Base-by-base conservation (phyloP, 75 land plant species). In the Adiantum capillusveneris region DNA sequence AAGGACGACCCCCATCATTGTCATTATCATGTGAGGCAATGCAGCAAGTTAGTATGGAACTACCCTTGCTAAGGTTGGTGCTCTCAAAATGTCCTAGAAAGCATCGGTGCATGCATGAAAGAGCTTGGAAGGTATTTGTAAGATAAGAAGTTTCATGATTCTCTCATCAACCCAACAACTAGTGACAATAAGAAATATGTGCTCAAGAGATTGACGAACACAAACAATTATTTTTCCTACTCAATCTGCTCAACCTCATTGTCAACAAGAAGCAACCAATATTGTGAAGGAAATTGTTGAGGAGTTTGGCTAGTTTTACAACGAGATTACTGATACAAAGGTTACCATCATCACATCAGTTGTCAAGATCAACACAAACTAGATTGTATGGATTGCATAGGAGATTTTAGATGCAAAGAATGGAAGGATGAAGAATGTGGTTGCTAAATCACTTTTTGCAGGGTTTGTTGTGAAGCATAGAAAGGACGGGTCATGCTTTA, bases 401-500 rank as follows among this genome's bases (percentile, higher is more conserved):
- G 70, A 57, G 67, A 76, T 94, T 56, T 81, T 78, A 12, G 76
- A 77, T 29, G 83, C 96, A 13, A 86, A 86, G 88, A 90, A 86
- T 63, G 96, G 90, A 49, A 75, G 80, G 75, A 68, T 94, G 56
- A 94, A 94, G 84, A 94, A 89, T 21, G 81, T 49, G 53, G 75
- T 90, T 25, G 98, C 90, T 36, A 78, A 80, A 0, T 86, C 91
- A 2, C 58, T 94, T 39, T 74, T 94, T 9, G 98, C 96, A 11
- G 98, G 98, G 0, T 90, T 94, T 71, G 77, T 81, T 0, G 67
- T 94, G 46, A 62, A 79, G 58, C 90, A 68, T 42, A 96, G 98
- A 19, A 73, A 54, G 27, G 62, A 69, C 7, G 84, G 86, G 9
- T 89, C 96, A 0, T 82, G 79, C 39, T 31, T 84, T 52, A 82